Conservation (phyloP, 805 yeast genomes). For the Pichia phayaonensis region DNA sequence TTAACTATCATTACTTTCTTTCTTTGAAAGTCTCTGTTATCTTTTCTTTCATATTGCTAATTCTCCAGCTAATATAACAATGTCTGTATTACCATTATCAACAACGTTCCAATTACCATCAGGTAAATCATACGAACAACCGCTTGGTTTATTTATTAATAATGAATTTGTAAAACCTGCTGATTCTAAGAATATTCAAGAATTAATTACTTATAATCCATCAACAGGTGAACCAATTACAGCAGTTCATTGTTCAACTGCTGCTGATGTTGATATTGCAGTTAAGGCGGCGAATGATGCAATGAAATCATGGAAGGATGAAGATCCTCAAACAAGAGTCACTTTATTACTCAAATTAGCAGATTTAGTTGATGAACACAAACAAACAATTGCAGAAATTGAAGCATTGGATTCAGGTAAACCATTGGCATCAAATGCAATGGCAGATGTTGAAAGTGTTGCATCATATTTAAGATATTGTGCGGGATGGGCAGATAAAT, state of each 20-base stretch:
- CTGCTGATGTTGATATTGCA: slow-evolving; percentile 42
- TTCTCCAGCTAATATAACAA: too few relatives aligned
- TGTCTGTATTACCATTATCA: neutral
- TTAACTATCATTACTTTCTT: too few relatives aligned
- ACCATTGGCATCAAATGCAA: slow-evolving; percentile 40
- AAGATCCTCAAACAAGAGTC: slow-evolving; percentile 34
- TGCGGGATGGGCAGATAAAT: slow-evolving; percentile 59
- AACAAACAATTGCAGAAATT: slow-evolving; percentile 41
- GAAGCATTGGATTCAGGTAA: slow-evolving; percentile 55
- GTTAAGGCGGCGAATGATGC: slow-evolving; percentile 43
- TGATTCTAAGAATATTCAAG: slow-evolving; percentile 25
- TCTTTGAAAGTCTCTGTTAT: neutral
- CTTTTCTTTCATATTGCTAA: too few relatives aligned
- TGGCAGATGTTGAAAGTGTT: slow-evolving; percentile 40
- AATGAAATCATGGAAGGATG: slow-evolving; percentile 40
- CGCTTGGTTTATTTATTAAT: slow-evolving; percentile 56
- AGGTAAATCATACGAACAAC: slow-evolving; percentile 44
- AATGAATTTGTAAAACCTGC: slow-evolving; percentile 37
- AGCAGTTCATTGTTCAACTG: slow-evolving; percentile 39
- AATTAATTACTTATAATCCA: slow-evolving; percentile 41
- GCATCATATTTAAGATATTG: slow-evolving; percentile 41
- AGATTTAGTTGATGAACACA: slow-evolving; percentile 40
- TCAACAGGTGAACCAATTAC: slow-evolving; percentile 41
- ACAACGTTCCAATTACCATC: slow-evolving; percentile 31
- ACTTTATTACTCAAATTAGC: slow-evolving; percentile 40